Evolutionary conservation across 2,329 filamentous ascomycete species (phyloP), one percentile per base, ranked within the genome.

Genomic region (Cladosporium phlei): DNA sequence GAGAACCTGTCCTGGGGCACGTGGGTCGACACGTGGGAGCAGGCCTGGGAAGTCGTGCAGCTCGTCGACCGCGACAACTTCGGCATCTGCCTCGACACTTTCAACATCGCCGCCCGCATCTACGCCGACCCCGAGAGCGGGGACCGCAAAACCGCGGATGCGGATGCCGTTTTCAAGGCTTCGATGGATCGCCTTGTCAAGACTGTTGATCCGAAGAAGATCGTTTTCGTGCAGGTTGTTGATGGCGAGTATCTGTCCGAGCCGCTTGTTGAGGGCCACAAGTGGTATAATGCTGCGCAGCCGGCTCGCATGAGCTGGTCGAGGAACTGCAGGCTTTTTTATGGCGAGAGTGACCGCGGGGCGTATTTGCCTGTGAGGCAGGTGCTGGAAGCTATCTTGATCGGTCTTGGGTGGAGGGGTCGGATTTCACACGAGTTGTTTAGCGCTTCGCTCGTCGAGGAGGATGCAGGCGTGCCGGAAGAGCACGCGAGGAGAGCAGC

Each of bases 151-250:
- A 77, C 69, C 0, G 53, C 66, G 0, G 70, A 78, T 50, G 82
- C 78, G 6, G 78, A 84, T 2, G 65, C 69, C 4, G 75, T 72
- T 0, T 71, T 85, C 1, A 61, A 65, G 6, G 67, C 69, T 1
- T 83, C 81, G 0, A 64, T 88, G 33, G 62, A 69, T 24, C 68
- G 74, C 4, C 66, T 88, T 5, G 64, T 80, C 0, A 54, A 68
- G 1, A 69, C 67, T 0, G 67, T 88, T 5, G 78, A 87, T 50
- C 70, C 78, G 2, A 63, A 68, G 32, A 87, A 85, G 61, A 72
- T 91, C 0, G 87, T 88, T 57, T 87, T 86, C 57, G 72, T 91
- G 1, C 87, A 91, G 60, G 74, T 90, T 6, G 85, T 86, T 4
- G 86, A 91, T 58, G 86, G 80, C 1, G 83, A 88, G 61, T 71